Evolutionary conservation across 208 protist genomes (phyloP).

Genomic region (Wallacemonas sp.): DNA sequence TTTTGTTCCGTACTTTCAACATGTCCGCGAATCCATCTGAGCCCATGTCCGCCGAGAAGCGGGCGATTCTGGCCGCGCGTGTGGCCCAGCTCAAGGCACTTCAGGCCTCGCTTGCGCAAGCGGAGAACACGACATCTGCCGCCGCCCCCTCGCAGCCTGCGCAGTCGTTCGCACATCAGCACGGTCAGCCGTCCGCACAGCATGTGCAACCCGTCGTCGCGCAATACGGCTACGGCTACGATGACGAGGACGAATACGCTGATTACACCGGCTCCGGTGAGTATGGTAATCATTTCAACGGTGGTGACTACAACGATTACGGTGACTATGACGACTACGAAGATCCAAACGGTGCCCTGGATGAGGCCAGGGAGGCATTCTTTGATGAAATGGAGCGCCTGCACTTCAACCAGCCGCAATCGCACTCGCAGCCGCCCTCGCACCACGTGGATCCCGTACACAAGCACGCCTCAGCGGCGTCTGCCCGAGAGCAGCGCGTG

Average conservation of each 20-base stretch:
- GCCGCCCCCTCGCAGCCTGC: neutral
- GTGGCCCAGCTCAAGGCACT: slow-evolving; percentile 43
- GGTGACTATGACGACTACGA: slow-evolving; percentile 31
- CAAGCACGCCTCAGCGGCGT: slow-evolving; percentile 30
- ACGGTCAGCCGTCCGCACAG: neutral
- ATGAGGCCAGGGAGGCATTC: slow-evolving; percentile 11
- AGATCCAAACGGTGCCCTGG: slow-evolving; percentile 20
- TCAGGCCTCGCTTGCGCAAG: slow-evolving; percentile 5
- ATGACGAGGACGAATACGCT: slow-evolving; percentile 8
- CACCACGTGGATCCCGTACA: neutral
- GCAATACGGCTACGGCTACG: slow-evolving; percentile 19
- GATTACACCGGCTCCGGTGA: neutral
- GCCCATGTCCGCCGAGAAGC: slow-evolving; percentile 57
- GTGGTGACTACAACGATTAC: slow-evolving; percentile 18
- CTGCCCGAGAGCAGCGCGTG: slow-evolving; percentile 26
- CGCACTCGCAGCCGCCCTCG: neutral
- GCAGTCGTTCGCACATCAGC: neutral
- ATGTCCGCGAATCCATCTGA: neutral
- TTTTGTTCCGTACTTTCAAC: slow-evolving; percentile 7
- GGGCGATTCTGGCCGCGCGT: slow-evolving; percentile 46
- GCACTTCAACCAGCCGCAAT: neutral
- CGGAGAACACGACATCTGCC: neutral
- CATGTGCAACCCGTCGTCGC: neutral
- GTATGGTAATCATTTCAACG: slow-evolving; percentile 15
- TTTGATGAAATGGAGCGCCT: slow-evolving; percentile 15